Conservation (phyloP, 75 land plant species). For the Selaginella tamariscina region DNA sequence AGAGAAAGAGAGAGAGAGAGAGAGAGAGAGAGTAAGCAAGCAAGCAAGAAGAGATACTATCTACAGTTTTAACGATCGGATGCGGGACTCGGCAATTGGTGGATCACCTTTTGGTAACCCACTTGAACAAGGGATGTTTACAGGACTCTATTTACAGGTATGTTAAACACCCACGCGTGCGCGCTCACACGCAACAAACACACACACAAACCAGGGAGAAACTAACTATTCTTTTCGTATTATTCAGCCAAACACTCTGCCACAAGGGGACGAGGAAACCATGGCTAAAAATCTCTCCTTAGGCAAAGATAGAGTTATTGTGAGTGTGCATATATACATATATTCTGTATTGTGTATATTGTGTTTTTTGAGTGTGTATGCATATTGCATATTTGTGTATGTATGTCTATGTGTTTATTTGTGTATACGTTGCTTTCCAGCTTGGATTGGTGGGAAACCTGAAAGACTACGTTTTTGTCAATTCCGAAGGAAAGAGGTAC, state of each 20-base stretch:
- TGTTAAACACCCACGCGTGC: too few relatives aligned
- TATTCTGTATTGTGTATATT: too few relatives aligned
- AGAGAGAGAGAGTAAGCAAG: too few relatives aligned
- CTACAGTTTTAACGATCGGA: slow-evolving; percentile 85
- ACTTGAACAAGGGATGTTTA: slow-evolving; percentile 83
- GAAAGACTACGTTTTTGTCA: slow-evolving; percentile 49
- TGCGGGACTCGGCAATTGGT: slow-evolving; percentile 82
- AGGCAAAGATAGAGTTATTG: slow-evolving; percentile 65
- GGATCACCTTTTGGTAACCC: slow-evolving; percentile 96
- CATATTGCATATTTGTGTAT: too few relatives aligned
- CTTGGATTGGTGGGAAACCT: slow-evolving; percentile 81
- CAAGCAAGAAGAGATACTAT: too few relatives aligned
- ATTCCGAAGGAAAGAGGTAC: slow-evolving; percentile 60
- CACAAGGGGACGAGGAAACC: slow-evolving; percentile 44
- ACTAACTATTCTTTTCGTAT: too few relatives aligned
- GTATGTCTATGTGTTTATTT: neutral
- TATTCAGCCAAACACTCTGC: slow-evolving; percentile 65
- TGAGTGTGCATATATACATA: slow-evolving; percentile 12
- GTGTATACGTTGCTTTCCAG: slow-evolving; percentile 23
- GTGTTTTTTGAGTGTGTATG: too few relatives aligned
- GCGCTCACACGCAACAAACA: too few relatives aligned
- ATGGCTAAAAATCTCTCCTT: slow-evolving; percentile 38
- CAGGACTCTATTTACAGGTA: slow-evolving; percentile 78
- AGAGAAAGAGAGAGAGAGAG: too few relatives aligned
- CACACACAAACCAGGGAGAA: too few relatives aligned